Percentiles rank a stretch among this genome's conserved stretches.
Evolutionary conservation across 2,329 filamentous ascomycete genomes (phyloP).

Genomic region (Botrytis byssoidea): DNA sequence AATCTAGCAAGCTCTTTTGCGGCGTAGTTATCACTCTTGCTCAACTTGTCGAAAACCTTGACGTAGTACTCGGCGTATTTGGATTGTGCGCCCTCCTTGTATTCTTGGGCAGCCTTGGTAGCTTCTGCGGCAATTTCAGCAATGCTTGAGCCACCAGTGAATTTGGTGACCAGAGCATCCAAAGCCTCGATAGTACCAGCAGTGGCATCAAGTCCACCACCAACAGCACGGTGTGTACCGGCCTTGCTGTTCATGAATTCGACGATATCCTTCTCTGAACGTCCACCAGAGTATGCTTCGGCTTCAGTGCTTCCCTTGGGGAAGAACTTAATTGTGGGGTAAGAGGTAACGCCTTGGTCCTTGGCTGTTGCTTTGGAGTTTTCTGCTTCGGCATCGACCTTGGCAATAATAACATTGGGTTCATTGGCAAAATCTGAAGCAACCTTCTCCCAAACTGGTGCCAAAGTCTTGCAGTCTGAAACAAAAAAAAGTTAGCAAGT

Average conservation of each 20-base stretch:
- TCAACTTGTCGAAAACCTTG: constrained; percentile 83
- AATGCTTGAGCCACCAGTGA: constrained; percentile 58
- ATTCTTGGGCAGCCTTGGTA: constrained; percentile 64
- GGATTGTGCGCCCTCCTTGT: constrained; percentile 62
- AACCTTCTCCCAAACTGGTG: constrained; percentile 84
- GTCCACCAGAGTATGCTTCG: constrained; percentile 71
- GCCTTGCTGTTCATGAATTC: constrained; percentile 84
- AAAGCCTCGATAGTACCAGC: constrained; percentile 82
- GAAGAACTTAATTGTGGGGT: constrained; percentile 99
- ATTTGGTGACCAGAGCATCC: constrained; percentile 73
- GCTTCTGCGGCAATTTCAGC: constrained; percentile 67
- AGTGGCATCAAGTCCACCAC: constrained; percentile 73
- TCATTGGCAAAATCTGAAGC: constrained; percentile 80
- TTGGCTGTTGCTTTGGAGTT: constrained; percentile 76
- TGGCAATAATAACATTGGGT: constrained; percentile 78
- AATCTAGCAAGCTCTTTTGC: constrained; percentile 83
- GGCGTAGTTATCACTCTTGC: constrained; percentile 73
- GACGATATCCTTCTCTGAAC: constrained; percentile 73
- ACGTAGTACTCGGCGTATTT: constrained; percentile 94
- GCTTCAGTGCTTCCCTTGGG: constrained; percentile 74
- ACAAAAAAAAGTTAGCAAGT: constrained; percentile 24
- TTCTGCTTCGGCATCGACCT: constrained; percentile 89
- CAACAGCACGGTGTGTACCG: constrained; percentile 78
- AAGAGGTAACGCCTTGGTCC: constrained; percentile 76
- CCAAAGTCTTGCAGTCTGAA: constrained; percentile 92